Conservation (phyloP, 805 yeast genomes). For the Candida boleticola region DNA sequence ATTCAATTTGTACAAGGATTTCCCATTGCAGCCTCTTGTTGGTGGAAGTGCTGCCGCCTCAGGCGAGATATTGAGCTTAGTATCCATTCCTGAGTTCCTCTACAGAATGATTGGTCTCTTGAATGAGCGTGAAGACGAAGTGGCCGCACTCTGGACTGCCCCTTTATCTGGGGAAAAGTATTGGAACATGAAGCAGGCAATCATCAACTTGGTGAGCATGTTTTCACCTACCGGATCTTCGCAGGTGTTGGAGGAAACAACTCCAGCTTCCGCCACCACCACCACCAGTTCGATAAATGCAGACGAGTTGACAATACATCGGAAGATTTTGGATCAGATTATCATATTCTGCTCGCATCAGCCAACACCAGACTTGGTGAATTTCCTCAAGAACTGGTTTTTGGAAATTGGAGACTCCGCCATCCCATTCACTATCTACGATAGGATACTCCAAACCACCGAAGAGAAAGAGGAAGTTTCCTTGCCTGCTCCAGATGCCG, state of each 20-base stretch:
- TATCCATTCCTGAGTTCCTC: slow-evolving; percentile 34
- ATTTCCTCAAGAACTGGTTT: slow-evolving; percentile 39
- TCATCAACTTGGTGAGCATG: slow-evolving; percentile 21
- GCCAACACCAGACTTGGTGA: slow-evolving; percentile 15
- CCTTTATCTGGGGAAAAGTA: slow-evolving; percentile 32
- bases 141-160: slow-evolving; percentile 21
- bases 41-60: neutral
- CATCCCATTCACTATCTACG: slow-evolving; percentile 41
- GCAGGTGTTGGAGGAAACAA: neutral
- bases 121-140: slow-evolving; percentile 5
- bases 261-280: neutral
- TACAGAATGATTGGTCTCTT: slow-evolving; percentile 14
- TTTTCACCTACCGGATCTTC: slow-evolving; percentile 8
- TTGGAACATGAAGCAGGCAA: slow-evolving; percentile 33
- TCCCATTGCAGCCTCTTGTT: slow-evolving; percentile 32
- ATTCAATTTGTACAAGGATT: slow-evolving; percentile 40
- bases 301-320: slow-evolving; percentile 22
- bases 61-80: slow-evolving; percentile 17
- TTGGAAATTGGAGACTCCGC: slow-evolving; percentile 40
- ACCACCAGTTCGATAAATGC: slow-evolving; percentile 9
- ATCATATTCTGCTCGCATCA: slow-evolving; percentile 10
- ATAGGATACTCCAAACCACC: slow-evolving; percentile 24
- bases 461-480: neutral
- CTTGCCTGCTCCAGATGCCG: neutral
- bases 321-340: slow-evolving; percentile 18